Evolutionary conservation across 495 filamentous ascomycete genomes (phyloP).

Genomic region (Tuber indicum): DNA sequence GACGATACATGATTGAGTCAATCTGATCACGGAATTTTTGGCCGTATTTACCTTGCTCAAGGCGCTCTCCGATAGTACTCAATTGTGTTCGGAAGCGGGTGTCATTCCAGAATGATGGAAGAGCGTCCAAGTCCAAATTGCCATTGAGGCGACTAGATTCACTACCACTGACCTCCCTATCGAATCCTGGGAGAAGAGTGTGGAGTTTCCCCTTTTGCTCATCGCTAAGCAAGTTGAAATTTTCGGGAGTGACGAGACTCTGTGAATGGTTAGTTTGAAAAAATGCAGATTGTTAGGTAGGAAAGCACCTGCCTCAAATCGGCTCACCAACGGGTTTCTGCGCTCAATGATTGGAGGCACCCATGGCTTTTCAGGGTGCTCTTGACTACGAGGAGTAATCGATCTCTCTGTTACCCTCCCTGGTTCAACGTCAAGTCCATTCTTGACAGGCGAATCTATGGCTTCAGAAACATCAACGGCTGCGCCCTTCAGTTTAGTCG

Average conservation of each 20-base stretch:
- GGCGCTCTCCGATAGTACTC: not conserved
- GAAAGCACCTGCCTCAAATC: not conserved
- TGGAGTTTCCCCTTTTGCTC: not conserved
- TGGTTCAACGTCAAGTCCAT: not conserved
- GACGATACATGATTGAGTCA: constrained; percentile 36
- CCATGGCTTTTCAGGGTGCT: not conserved
- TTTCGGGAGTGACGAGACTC: not conserved
- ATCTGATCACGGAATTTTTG: not conserved
- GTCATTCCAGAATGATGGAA: not conserved
- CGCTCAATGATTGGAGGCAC: not conserved
- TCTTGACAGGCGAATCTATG: not conserved
- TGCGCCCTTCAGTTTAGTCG: not conserved
- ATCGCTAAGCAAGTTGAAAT: not conserved
- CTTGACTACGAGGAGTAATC: not conserved
- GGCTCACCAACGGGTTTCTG: not conserved
- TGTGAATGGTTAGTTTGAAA: not conserved
- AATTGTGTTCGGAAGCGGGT: not conserved
- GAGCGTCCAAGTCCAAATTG: not conserved
- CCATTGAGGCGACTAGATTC: not conserved
- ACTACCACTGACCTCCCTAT: not conserved
- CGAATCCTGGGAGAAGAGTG: not conserved
- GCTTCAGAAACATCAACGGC: not conserved
- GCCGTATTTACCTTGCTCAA: not conserved
- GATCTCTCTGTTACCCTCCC: not conserved
- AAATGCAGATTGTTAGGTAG: not conserved